These are phyloP conservation scores for Tolypocladium tropicale DNA, from an alignment of 2,329 filamentous ascomycete genomes.

Conservation along the genomic window DNA sequence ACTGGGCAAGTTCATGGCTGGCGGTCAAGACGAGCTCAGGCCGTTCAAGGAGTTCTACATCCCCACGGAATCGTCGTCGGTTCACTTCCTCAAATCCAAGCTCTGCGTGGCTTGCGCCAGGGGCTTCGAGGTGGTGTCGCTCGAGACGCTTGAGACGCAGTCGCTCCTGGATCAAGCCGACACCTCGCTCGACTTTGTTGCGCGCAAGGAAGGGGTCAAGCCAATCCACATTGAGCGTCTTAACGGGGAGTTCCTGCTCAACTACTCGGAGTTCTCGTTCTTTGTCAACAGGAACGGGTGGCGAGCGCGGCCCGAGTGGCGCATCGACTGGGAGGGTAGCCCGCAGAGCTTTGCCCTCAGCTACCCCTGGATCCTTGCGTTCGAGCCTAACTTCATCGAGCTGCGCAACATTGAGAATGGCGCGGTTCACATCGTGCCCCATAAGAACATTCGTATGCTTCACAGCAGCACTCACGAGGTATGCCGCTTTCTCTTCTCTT, in stretches of 20 bases:
- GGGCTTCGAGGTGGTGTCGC: constrained; percentile 92
- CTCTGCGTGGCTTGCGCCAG: constrained; percentile 91
- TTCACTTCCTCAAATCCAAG: constrained; percentile 95
- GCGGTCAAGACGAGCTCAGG: constrained; percentile 86
- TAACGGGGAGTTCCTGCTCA: constrained; percentile 92
- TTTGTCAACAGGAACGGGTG: constrained; percentile 98
- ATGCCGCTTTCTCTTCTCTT: constrained; percentile 10
- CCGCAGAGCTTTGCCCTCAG: constrained; percentile 89
- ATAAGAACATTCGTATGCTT: constrained; percentile 94
- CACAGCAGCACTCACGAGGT: constrained; percentile 97
- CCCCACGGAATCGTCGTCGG: constrained; percentile 92
- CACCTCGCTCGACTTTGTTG: constrained; percentile 94
- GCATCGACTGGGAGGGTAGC: constrained; percentile 92
- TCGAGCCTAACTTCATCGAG: constrained; percentile 96
- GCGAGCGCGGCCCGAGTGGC: constrained; percentile 92
- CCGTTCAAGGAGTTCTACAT: constrained; percentile 99
- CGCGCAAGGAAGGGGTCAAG: constrained; percentile 83
- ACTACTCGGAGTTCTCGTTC: constrained; percentile 98
- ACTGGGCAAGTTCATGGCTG: constrained; percentile 89
- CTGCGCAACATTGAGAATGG: constrained; percentile 91
- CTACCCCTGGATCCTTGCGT: constrained; percentile 93
- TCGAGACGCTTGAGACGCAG: constrained; percentile 97
- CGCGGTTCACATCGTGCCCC: constrained; percentile 89
- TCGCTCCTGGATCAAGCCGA: constrained; percentile 94
- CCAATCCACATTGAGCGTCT: constrained; percentile 96